These are phyloP conservation scores for Plasmodium berghei DNA, from an alignment of 169 alveolate species.

Conservation along the genomic window DNA sequence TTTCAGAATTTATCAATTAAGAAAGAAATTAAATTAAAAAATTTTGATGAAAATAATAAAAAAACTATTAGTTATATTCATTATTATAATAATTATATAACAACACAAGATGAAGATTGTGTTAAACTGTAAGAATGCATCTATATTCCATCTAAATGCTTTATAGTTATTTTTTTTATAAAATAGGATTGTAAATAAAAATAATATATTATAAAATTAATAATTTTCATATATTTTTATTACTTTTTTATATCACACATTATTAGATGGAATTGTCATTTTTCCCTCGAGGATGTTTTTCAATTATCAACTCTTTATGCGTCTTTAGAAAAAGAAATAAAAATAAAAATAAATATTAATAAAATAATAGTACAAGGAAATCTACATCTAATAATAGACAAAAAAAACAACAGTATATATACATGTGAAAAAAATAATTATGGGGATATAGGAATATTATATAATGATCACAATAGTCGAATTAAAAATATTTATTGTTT, in stretches of 20 bases:
- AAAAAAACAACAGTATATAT: constrained; percentile 39
- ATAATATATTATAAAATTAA: no score
- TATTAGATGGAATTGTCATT: constrained; percentile 38
- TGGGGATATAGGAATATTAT: constrained; percentile 48
- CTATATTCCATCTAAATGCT: background rate
- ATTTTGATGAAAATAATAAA: constrained; percentile 2
- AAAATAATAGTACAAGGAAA: constrained; percentile 31
- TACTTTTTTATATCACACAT: background rate
- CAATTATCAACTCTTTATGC: background rate
- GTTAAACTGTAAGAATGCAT: constrained; percentile 26
- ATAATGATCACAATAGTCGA: constrained; percentile 40
- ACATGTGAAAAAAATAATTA: constrained; percentile 42
- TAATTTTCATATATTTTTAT: background rate
- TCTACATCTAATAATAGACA: constrained; percentile 21
- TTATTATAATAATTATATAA: constrained; percentile 38
- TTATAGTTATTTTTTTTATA: no score
- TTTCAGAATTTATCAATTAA: constrained; percentile 36
- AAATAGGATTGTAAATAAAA: no score
- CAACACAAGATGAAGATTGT: constrained; percentile 44
- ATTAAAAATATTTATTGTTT: constrained; percentile 42
- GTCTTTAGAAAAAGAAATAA: constrained; percentile 15
- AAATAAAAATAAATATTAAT: constrained; percentile 18
- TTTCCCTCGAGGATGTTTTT: background rate
- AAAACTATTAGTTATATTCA: constrained; percentile 20
- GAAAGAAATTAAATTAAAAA: constrained; percentile 5